Evolutionary conservation across 768 basidiomycete species (phyloP), one percentile per base, ranked within the genome.

Genomic region (Pulveroboletus ravenelii): DNA sequence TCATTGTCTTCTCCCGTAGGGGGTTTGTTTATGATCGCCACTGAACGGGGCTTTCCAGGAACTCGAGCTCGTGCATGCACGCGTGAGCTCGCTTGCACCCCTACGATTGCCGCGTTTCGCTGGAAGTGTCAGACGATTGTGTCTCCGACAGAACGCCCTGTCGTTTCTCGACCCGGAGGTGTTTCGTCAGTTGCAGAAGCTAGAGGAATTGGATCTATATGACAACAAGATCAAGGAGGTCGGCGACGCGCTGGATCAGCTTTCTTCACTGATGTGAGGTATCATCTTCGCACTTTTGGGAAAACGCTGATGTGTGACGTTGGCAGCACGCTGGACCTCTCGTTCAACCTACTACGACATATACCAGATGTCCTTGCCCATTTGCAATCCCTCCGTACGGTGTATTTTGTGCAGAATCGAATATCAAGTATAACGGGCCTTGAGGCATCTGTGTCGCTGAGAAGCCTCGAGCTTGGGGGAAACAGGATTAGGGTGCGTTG

Each of bases 371-470:
- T 75, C 7, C 66, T 93, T 12, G 66, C 74, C 10, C 65, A 74
- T 47, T 75, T 95, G 3, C 72, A 69, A 4, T 77, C 80, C 5
- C 74, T 99, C 30, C 72, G 77, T 34, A 90, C 87, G 0, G 74
- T 94, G 25, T 99, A 94, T 70, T 91, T 99, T 60, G 91, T 99
- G 5, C 96, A 99, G 70, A 97, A 99, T 71, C 88, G 87, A 68
- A 95, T 98, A 61, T 80, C 81, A 14, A 80, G 78, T 55, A 92
- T 99, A 50, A 75, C 76, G 6, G 79, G 83, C 10, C 74, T 97
- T 2, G 74, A 79, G 23, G 70, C 75, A 34, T 65, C 76, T 14
- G 74, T 73, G 18, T 81, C 79, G 0, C 68, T 97, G 53, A 78
- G 80, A 48, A 94, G 89, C 60, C 74, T 99, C 17, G 96, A 99